Percentiles rank a stretch among this genome's conserved stretches.
Conservation (phyloP, 2,329 filamentous ascomycete genomes). For the Xylaria sp. region DNA sequence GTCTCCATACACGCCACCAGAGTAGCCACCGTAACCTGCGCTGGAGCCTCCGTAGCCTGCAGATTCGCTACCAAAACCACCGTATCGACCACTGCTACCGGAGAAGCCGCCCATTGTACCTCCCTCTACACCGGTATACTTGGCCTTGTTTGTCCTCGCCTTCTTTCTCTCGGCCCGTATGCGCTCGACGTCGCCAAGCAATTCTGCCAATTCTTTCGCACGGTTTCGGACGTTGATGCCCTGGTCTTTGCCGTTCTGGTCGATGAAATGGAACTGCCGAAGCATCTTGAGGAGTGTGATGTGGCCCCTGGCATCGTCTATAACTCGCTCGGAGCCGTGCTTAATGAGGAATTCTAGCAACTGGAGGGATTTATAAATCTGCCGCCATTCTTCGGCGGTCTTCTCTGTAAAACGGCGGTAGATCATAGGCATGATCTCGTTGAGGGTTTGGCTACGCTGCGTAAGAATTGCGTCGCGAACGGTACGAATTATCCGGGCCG, state of each 20-base stretch:
- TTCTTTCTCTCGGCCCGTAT: conserved; percentile 90
- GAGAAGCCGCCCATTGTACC: conserved; percentile 71
- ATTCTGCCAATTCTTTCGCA: conserved; percentile 92
- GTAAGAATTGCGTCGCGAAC: conserved; percentile 21
- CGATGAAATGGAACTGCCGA: conserved; percentile 96
- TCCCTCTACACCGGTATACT: conserved; percentile 95
- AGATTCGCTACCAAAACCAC: conserved; percentile 91
- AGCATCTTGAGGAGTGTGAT: conserved; percentile 98
- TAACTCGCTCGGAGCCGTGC: conserved; percentile 96
- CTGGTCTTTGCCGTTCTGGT: conserved; percentile 97
- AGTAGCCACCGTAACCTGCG: conserved; percentile 67
- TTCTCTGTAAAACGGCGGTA: conserved; percentile 99
- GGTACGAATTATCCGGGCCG: background rate
- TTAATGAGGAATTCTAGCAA: conserved; percentile 97
- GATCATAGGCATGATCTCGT: conserved; percentile 99
- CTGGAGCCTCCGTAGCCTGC: conserved; percentile 73
- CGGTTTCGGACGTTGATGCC: conserved; percentile 97
- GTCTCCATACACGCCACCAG: conserved; percentile 88
- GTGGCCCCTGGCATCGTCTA: conserved; percentile 96
- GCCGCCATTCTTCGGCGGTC: conserved; percentile 96
- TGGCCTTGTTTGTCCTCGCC: conserved; percentile 87
- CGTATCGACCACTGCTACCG: conserved; percentile 71
- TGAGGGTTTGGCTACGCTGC: conserved; percentile 81
- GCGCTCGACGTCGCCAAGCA: conserved; percentile 90
- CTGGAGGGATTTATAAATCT: conserved; percentile 99